These are phyloP conservation scores for Yamadazyma blattariae DNA, from an alignment of 1,139 yeast species.

Conservation along the genomic window DNA sequence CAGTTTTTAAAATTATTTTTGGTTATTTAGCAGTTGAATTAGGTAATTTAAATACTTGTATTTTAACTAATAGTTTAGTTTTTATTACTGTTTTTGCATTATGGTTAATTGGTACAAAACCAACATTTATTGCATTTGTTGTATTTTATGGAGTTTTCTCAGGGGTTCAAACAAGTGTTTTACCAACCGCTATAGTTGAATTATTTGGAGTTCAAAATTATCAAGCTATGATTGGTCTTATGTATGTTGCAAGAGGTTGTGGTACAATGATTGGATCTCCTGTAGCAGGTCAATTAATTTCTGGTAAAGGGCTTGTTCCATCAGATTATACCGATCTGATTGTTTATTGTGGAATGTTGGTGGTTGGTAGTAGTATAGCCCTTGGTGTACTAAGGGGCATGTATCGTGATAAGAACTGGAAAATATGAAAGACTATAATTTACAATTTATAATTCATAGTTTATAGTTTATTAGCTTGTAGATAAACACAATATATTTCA, in stretches of 20 bases:
- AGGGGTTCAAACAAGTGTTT: constrained; percentile 36
- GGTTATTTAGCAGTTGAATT: constrained; percentile 35
- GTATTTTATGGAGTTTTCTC: constrained; percentile 35
- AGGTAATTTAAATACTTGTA: constrained; percentile 37
- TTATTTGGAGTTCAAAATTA: constrained; percentile 34
- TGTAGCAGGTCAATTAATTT: constrained; percentile 27
- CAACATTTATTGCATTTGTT: constrained; percentile 34
- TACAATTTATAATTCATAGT: too few species aligned
- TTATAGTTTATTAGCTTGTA: too few species aligned
- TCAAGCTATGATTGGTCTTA: constrained; percentile 22
- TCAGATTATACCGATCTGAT: constrained; percentile 21
- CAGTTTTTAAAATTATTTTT: constrained; percentile 32
- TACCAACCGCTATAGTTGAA: constrained; percentile 39
- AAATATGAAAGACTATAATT: neutral
- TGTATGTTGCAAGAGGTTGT: constrained; percentile 30
- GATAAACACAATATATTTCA: too few species aligned
- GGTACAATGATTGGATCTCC: constrained; percentile 34
- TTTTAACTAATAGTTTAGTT: constrained; percentile 31
- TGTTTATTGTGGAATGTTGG: constrained; percentile 23
- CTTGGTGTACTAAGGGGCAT: constrained; percentile 1
- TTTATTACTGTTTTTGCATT: constrained; percentile 28
- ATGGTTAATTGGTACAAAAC: constrained; percentile 25
- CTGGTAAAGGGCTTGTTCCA: constrained; percentile 13
- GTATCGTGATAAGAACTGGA: neutral
- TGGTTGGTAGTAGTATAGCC: constrained; percentile 14